phyloP scores from a whole-genome alignment of 768 basidiomycete genomes.

The Macrolepiota dolichaula region DNA sequence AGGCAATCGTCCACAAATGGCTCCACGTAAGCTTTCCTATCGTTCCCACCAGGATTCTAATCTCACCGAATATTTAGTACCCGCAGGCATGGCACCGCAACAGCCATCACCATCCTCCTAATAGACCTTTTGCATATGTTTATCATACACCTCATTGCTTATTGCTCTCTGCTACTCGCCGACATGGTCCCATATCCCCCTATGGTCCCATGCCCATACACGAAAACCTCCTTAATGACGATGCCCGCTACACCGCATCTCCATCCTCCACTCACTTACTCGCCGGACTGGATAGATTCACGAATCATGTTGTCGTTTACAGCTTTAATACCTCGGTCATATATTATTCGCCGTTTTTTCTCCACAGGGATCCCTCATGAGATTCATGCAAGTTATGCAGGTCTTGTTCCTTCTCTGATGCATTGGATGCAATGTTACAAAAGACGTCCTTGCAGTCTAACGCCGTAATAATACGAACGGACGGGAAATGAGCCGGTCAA shows the following conservation, averaged over 20 bases:
- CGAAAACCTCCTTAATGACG: slow-evolving; percentile 6
- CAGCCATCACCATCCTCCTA: slow-evolving; percentile 36
- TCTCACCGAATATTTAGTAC: slow-evolving; percentile 44
- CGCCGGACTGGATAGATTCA: slow-evolving; percentile 8
- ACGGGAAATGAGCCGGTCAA: too few species aligned
- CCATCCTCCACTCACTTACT: slow-evolving; percentile 3
- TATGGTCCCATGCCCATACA: background rate
- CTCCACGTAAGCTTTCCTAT: slow-evolving; percentile 55
- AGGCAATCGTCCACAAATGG: slow-evolving; percentile 74
- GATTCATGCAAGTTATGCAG: too few species aligned
- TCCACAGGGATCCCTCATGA: background rate
- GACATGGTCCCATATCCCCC: background rate
- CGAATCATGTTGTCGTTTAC: slow-evolving; percentile 10
- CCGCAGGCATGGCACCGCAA: slow-evolving; percentile 53
- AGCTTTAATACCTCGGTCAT: slow-evolving; percentile 14
- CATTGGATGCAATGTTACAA: too few species aligned
- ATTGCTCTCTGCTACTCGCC: background rate
- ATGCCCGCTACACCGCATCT: background rate
- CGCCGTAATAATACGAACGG: too few species aligned
- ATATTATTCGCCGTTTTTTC: slow-evolving; percentile 13
- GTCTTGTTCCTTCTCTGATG: background rate
- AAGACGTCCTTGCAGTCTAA: too few species aligned
- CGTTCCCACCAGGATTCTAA: background rate
- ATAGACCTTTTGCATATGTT: slow-evolving; percentile 34
- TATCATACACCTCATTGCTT: slow-evolving; percentile 24